phyloP scores from a whole-genome alignment of 2,329 filamentous ascomycete species.

The Phialocephala subalpina region DNA sequence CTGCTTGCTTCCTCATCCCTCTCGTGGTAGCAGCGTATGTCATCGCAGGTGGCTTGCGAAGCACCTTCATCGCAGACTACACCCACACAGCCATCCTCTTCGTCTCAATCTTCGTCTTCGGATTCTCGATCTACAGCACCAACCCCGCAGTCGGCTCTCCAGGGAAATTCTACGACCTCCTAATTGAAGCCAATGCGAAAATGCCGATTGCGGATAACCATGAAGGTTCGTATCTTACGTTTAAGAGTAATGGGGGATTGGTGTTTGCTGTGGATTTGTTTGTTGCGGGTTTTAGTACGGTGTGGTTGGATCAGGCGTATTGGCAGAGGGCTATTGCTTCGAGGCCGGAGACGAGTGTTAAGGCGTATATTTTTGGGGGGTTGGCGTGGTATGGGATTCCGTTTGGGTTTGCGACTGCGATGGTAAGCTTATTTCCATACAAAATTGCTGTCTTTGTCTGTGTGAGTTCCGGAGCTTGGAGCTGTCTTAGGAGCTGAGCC shows the following conservation, averaged over 20 bases:
- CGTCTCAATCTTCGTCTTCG: conserved; percentile 49
- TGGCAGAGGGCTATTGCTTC: conserved; percentile 55
- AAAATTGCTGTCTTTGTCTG: no score
- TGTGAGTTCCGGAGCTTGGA: no score
- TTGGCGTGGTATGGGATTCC: conserved; percentile 50
- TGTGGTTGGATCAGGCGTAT: conserved; percentile 53
- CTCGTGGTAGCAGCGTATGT: conserved; percentile 50
- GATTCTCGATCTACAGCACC: conserved; percentile 47
- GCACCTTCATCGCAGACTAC: conserved; percentile 53
- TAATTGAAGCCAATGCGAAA: conserved; percentile 43
- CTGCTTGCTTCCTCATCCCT: conserved; percentile 50
- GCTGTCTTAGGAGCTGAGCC: no score
- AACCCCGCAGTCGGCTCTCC: conserved; percentile 44
- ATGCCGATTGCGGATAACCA: conserved; percentile 47
- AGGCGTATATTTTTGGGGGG: conserved; percentile 52
- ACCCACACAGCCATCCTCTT: conserved; percentile 51
- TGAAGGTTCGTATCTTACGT: conserved; percentile 48
- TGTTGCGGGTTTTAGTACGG: conserved; percentile 47
- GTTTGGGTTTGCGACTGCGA: conserved; percentile 47
- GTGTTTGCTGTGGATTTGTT: conserved; percentile 49
- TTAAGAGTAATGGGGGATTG: conserved; percentile 47
- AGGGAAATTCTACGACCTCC: conserved; percentile 47
- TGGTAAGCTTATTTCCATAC: no score
- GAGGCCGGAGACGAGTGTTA: conserved; percentile 49
- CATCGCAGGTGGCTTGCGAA: conserved; percentile 49